These are phyloP conservation scores for Lasiodiplodia sp. DNA, from an alignment of 2,329 filamentous ascomycete genomes.

Conservation along the genomic window DNA sequence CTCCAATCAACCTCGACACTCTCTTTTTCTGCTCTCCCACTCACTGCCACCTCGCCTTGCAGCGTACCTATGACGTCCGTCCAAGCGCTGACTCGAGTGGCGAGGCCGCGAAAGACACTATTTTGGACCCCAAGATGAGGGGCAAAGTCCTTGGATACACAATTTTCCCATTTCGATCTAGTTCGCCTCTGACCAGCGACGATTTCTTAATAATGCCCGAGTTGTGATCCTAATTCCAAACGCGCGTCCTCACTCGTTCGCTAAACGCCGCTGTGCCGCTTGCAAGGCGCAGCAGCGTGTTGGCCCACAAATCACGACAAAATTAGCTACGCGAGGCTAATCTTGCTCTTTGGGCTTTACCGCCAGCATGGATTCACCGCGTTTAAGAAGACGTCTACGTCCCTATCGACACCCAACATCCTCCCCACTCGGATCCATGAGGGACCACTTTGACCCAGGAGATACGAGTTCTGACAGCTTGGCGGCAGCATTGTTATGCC, in stretches of 20 bases:
- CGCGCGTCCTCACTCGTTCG: not conserved
- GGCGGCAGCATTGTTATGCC: not conserved
- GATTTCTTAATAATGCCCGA: too few relatives aligned
- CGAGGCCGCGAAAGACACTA: not conserved
- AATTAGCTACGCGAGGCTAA: not conserved
- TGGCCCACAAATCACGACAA: not conserved
- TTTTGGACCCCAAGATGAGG: too few relatives aligned
- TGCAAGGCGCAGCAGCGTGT: not conserved
- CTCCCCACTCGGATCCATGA: not conserved
- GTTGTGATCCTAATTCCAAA: not conserved
- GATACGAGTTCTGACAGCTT: too few relatives aligned
- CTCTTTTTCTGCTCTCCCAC: not conserved
- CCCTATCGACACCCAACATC: not conserved
- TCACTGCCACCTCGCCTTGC: not conserved
- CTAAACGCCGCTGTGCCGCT: not conserved
- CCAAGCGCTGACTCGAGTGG: not conserved
- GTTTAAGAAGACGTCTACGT: not conserved
- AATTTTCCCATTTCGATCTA: too few relatives aligned
- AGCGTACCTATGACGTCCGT: not conserved
- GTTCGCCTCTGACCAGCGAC: too few relatives aligned
- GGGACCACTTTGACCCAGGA: too few relatives aligned
- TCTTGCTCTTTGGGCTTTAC: not conserved
- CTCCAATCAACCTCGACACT: not conserved
- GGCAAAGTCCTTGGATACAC: too few relatives aligned
- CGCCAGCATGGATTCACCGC: not conserved